These are phyloP conservation scores for Cystofilobasidium ferigula DNA, from an alignment of 768 basidiomycete species.

Conservation along the genomic window DNA sequence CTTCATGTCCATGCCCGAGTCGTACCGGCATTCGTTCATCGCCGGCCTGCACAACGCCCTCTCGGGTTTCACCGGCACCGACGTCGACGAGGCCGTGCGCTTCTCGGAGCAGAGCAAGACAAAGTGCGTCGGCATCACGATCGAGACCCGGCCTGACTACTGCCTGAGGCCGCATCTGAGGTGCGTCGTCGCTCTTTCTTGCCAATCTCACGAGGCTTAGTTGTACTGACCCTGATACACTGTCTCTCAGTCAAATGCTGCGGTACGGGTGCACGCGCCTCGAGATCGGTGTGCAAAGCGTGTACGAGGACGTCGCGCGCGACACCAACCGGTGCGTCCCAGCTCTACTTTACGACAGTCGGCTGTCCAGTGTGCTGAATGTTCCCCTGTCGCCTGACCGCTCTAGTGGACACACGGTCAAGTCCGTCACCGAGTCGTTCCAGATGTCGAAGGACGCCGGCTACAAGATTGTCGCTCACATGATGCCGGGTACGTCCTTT, in stretches of 20 bases:
- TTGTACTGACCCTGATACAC: neutral
- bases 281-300: slow-evolving; percentile 96
- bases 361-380: too few species aligned
- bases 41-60: slow-evolving; percentile 95
- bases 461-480: slow-evolving; percentile 98
- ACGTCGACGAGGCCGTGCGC: slow-evolving; percentile 93
- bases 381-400: neutral
- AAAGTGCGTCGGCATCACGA: slow-evolving; percentile 97
- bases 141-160: slow-evolving; percentile 96
- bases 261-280: slow-evolving; percentile 96
- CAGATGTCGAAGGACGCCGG: slow-evolving; percentile 97
- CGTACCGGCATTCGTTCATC: slow-evolving; percentile 83
- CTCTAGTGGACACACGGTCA: slow-evolving; percentile 74
- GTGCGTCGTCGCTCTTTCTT: slow-evolving; percentile 40
- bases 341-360: neutral
- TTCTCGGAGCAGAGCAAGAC: slow-evolving; percentile 96
- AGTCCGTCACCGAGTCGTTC: slow-evolving; percentile 90
- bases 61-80: slow-evolving; percentile 81
- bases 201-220: neutral
- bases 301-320: slow-evolving; percentile 97
- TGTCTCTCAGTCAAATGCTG: slow-evolving; percentile 71
- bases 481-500: slow-evolving; percentile 53
- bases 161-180: slow-evolving; percentile 92
- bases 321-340: slow-evolving; percentile 68
- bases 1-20: slow-evolving; percentile 99